Evolutionary conservation across 2,329 filamentous ascomycete species (phyloP).

Genomic region (Cercospora sp.): DNA sequence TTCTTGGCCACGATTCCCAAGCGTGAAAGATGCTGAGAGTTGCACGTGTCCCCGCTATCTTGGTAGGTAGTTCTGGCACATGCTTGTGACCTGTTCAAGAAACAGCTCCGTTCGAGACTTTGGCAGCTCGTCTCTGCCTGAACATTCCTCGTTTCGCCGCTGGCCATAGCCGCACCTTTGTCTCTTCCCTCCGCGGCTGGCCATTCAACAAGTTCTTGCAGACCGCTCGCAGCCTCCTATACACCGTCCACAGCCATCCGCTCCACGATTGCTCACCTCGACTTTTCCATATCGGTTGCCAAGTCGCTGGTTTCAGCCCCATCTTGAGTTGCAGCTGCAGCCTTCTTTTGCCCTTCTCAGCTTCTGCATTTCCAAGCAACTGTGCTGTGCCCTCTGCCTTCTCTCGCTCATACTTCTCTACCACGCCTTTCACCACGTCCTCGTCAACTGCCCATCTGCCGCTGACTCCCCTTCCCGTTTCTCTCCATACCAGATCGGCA

Average conservation of each 20-base stretch:
- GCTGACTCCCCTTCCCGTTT: neutral
- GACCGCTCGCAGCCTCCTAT: neutral
- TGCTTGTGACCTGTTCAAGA: neutral
- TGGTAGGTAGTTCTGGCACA: neutral
- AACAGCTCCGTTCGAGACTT: neutral
- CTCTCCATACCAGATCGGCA: neutral
- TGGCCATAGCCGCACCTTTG: neutral
- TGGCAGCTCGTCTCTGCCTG: neutral
- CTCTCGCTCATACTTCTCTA: neutral
- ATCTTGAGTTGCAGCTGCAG: neutral
- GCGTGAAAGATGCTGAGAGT: neutral
- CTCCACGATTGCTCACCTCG: neutral
- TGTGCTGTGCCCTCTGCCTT: neutral
- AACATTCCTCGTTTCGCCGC: neutral
- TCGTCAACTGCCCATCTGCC: neutral
- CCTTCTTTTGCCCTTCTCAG: neutral
- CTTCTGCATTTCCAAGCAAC: neutral
- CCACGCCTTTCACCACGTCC: neutral
- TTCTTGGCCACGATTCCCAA: too few species aligned
- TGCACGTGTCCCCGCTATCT: neutral
- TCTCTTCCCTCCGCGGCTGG: neutral
- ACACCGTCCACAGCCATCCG: neutral
- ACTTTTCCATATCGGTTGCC: neutral
- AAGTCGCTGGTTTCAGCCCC: neutral
- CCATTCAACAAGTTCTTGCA: neutral